Percentiles rank a stretch among this genome's conserved stretches.
Evolutionary conservation across 73 alveolate species (phyloP).

Genomic region (Paramecium pentaurelia): DNA sequence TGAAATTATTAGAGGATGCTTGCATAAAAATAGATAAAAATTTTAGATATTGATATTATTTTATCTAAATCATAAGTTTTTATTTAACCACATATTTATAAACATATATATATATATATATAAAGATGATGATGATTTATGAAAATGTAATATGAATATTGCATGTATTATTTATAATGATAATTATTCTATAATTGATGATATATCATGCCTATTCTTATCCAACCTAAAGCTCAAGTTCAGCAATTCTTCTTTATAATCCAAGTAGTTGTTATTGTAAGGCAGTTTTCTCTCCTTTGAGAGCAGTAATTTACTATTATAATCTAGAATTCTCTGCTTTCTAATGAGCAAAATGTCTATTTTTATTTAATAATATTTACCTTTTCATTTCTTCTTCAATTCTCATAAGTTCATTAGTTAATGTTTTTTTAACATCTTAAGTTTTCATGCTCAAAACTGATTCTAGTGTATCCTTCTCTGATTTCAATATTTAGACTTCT

Average conservation of each 20-base stretch:
- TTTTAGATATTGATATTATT: neutral
- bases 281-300: conserved; percentile 87
- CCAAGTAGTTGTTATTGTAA: conserved; percentile 77
- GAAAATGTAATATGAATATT: neutral
- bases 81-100: neutral
- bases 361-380: neutral
- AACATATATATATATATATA: neutral
- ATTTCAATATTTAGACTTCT: conserved; percentile 84
- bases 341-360: conserved; percentile 72
- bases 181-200: neutral
- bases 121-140: neutral
- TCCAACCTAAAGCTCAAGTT: conserved; percentile 84
- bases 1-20: conserved; percentile 42
- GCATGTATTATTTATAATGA: neutral
- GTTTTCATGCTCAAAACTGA: conserved; percentile 93
- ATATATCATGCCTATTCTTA: conserved; percentile 62
- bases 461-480: conserved; percentile 94
- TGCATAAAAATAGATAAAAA: conserved; percentile 37
- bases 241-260: conserved; percentile 87
- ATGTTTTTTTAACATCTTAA: conserved; percentile 92
- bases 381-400: conserved; percentile 97
- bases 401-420: conserved; percentile 83
- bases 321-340: conserved; percentile 83
- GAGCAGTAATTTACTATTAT: conserved; percentile 79
- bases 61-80: neutral